A percentile compares a stretch with the other conserved stretches of the same genome.
Evolutionary conservation across 2,329 filamentous ascomycete genomes (phyloP).

Genomic region (Pseudocercospora eumusae): DNA sequence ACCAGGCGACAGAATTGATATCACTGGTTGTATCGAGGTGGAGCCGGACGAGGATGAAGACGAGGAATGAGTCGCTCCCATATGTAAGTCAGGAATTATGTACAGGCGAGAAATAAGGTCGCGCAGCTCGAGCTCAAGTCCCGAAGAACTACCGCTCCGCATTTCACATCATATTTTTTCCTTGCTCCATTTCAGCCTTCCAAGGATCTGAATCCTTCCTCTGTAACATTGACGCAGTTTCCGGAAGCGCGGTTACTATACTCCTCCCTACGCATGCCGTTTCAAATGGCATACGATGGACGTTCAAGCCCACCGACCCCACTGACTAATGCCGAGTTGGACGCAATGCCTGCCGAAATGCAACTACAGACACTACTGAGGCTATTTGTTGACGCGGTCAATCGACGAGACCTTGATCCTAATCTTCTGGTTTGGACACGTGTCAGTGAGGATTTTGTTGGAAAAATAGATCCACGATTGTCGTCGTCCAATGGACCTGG

Average conservation of each 20-base stretch:
- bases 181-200: not conserved
- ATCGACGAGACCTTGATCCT: not conserved
- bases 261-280: not conserved
- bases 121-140: not conserved
- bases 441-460: not conserved
- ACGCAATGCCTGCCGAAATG: not conserved
- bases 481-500: not conserved
- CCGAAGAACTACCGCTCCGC: not conserved
- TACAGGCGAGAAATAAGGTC: not conserved
- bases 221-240: not conserved
- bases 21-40: slow-evolving; percentile 77
- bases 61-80: slow-evolving; percentile 40
- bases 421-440: not conserved
- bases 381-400: not conserved
- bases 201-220: not conserved
- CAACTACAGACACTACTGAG: not conserved
- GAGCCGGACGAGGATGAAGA: slow-evolving; percentile 51
- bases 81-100: not conserved
- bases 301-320: not conserved
- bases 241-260: not conserved
- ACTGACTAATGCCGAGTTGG: not conserved
- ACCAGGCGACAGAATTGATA: slow-evolving; percentile 88
- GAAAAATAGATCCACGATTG: not conserved
- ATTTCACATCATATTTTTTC: not conserved
- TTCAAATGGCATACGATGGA: not conserved